Base-by-base conservation (phyloP, 2,329 filamentous ascomycete genomes). In the Emericellopsis atlantica region DNA sequence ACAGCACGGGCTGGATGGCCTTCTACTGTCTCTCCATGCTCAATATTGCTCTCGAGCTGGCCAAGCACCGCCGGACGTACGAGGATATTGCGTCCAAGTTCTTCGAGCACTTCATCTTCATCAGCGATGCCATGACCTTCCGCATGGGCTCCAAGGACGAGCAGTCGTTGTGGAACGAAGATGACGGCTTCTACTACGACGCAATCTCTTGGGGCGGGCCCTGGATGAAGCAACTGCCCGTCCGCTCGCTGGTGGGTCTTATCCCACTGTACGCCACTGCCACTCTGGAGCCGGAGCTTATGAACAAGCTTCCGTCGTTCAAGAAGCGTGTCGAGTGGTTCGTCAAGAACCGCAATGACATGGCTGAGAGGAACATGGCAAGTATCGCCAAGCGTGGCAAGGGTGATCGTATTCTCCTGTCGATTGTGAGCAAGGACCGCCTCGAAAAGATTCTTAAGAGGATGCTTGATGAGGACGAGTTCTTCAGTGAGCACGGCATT, bases 1-100 rank as follows among this genome's bases (percentile, higher is more conserved):
- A 96, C 69, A 95, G 88, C 58, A 96, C 90, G 9, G 90, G 90
- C 26, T 96, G 90, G 90, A 96, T 96, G 90, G 90, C 86, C 9
- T 96, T 96, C 61, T 96, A 94, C 67, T 95, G 84, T 54, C 66
- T 96, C 46, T 88, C 80, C 65, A 96, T 96, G 90, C 72, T 96
- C 54, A 96, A 96, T 64, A 96, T 96, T 54, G 81, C 89, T 12
- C 74, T 96, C 11, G 92, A 96, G 64, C 72, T 96, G 49, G 89
- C 90, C 44, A 96, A 96, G 66, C 87, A 95, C 59, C 81, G 92
- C 36, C 81, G 89, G 33, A 95, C 82, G 43, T 96, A 96, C 59
- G 90, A 96, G 67, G 90, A 96, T 55, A 84, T 96, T 66, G 89
- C 90, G 2, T 93, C 88, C 39, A 96, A 96, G 63, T 96, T 96